A percentile compares a stretch with the other conserved stretches of the same genome.
phyloP scores from a whole-genome alignment of 345 rosid species.

The Sisymbrium altissimum region DNA sequence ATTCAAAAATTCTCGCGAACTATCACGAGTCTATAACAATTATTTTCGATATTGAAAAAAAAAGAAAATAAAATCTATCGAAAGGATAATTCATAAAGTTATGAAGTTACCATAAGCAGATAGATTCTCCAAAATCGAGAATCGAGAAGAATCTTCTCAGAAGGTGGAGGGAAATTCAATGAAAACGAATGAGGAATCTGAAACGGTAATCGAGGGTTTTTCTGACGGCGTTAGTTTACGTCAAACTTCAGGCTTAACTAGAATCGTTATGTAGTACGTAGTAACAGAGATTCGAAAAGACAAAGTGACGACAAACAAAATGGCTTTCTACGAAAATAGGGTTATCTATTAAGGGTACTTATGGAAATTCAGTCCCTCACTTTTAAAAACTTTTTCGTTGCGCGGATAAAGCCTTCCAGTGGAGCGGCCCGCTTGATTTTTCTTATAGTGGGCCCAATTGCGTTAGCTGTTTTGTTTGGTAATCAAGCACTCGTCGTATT shows the following conservation, averaged over 20 bases:
- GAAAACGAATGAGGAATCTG: background rate
- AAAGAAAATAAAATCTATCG: background rate
- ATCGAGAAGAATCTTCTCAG: background rate
- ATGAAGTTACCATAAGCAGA: conserved; percentile 34
- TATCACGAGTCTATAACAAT: no score
- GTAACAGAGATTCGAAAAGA: conserved; percentile 8
- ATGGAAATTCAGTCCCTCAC: background rate
- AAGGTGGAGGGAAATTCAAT: conserved; percentile 4
- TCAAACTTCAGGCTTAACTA: background rate
- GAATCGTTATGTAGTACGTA: background rate
- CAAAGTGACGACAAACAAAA: conserved; percentile 3
- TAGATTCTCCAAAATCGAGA: conserved; percentile 1
- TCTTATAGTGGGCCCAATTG: conserved; percentile 1
- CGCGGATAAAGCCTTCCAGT: background rate
- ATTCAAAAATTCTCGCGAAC: background rate
- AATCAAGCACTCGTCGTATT: background rate
- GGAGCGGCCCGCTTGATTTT: conserved; percentile 9
- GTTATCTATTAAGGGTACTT: conserved; percentile 4
- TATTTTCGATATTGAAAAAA: background rate
- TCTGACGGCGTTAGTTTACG: conserved; percentile 22
- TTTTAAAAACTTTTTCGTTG: background rate
- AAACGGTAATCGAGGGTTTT: background rate
- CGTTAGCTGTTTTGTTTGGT: conserved; percentile 2
- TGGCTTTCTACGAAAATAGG: background rate
- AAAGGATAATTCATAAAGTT: conserved; percentile 6